Evolutionary conservation across 2,329 filamentous ascomycete genomes (phyloP), one percentile per base, ranked within the genome.

Genomic region (Biscogniauxia mediterranea): DNA sequence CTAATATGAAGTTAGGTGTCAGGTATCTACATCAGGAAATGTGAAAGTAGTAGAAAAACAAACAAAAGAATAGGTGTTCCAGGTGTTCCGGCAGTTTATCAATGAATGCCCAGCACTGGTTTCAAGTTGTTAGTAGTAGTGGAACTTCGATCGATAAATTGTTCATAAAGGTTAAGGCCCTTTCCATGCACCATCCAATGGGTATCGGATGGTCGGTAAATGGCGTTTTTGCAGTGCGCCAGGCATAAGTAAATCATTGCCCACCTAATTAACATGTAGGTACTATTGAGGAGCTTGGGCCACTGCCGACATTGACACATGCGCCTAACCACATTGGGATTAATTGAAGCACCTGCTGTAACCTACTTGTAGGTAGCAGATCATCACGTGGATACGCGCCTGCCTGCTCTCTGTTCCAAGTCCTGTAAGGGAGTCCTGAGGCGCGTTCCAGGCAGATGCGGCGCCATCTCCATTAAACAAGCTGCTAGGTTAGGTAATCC

Each of bases 331-430:
- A 57, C 26, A 38, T 38, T 38, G 32, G 53, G 59, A 32, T 23
- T 63, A 62, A 62, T 56, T 57, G 42, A 61, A 32, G 28, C 26
- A 28, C n/a, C 4, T 5, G 26, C 26, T 28, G 26, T 28, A 28
- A 58, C 61, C 55, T 54, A 60, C 65, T 64, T 63, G 15, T 23
- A 28, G 11, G 49, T 52, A 9, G 28, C 21, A 51, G 20, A 11
- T 15, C 51, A 61, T 71, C 70, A 72, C 68, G 70, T 71, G 70
- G 42, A 32, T 51, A 55, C 70, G 68, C 68, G 70, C 54, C 65
- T 68, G 65, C 64, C 68, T 70, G 46, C 46, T 62, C 60, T 52
- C 38, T 56, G 26, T 23, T 61, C 53, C 26, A 51, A 57, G 7
- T 55, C 51, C 8, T 15, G 17, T 7, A 19, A 9, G 46, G 58